phyloP scores from a whole-genome alignment of 164 flowering plant species.

The Magnolia officinalis region DNA sequence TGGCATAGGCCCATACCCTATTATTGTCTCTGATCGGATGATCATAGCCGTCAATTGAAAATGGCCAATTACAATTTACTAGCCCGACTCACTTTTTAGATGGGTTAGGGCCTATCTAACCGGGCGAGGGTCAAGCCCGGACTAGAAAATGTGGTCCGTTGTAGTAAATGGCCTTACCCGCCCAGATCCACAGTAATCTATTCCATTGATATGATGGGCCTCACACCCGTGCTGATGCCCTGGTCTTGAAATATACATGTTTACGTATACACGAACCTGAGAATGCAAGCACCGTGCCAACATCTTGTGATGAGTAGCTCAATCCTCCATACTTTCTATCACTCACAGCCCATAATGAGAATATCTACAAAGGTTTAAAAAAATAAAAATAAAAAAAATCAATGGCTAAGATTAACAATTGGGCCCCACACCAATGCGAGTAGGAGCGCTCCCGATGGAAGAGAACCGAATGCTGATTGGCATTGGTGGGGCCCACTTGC shows the following conservation, averaged over 20 bases:
- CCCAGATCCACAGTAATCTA: too few relatives aligned
- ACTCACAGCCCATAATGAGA: conserved; percentile 75
- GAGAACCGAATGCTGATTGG: not conserved
- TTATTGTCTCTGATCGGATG: too few relatives aligned
- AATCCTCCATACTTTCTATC: conserved; percentile 54
- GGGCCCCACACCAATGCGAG: not conserved
- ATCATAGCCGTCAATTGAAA: too few relatives aligned
- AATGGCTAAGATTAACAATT: not conserved
- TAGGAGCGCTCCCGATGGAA: not conserved
- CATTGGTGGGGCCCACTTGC: not conserved
- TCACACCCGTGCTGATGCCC: not conserved
- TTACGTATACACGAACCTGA: conserved; percentile 37
- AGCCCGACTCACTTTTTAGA: too few relatives aligned
- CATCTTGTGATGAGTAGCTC: conserved; percentile 42
- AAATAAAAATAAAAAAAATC: not conserved
- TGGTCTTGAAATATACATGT: too few relatives aligned
- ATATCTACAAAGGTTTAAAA: conserved; percentile 34
- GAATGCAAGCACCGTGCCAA: conserved; percentile 60
- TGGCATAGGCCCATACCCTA: too few relatives aligned
- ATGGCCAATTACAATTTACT: too few relatives aligned
- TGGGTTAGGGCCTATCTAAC: too few relatives aligned
- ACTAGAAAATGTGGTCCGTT: too few relatives aligned
- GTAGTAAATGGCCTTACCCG: too few relatives aligned
- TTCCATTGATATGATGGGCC: too few relatives aligned
- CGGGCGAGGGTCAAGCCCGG: too few relatives aligned